Evolutionary conservation across 192 early-diverging fungal genomes (phyloP).

Genomic region (Coemansia sp.): DNA sequence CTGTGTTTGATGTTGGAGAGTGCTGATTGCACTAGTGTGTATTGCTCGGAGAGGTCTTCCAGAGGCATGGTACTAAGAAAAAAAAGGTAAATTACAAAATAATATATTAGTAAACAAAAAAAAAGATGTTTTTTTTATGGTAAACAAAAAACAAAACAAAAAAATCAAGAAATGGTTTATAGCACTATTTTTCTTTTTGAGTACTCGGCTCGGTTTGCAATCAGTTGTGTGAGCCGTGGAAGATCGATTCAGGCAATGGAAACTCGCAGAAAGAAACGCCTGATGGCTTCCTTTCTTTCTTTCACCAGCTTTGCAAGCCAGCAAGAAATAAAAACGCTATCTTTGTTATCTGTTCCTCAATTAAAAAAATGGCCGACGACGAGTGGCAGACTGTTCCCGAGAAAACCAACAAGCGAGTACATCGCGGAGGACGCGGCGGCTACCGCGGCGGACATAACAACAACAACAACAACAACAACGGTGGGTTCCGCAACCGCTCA

Average conservation of each 20-base stretch:
- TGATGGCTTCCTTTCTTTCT: not conserved
- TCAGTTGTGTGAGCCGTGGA: no score
- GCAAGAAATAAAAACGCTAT: not conserved
- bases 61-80: slow-evolving; percentile 3
- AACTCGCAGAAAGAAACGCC: not conserved
- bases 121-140: no score
- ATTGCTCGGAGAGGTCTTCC: slow-evolving; percentile 40
- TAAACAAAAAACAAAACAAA: slow-evolving; percentile 3
- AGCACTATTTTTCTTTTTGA: no score
- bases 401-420: slow-evolving; percentile 17
- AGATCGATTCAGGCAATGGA: not conserved
- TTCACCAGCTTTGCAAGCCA: not conserved
- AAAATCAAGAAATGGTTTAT: not conserved
- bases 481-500: slow-evolving; percentile 15
- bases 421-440: slow-evolving; percentile 13
- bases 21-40: slow-evolving; percentile 20
- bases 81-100: not conserved
- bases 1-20: slow-evolving; percentile 28
- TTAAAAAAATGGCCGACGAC: slow-evolving; percentile 31
- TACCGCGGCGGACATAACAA: not conserved
- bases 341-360: not conserved
- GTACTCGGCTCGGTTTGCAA: not conserved
- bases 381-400: slow-evolving; percentile 54
- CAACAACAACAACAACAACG: slow-evolving; percentile 8
- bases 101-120: no score